Base-by-base conservation (phyloP, 331 rosid species). In the Malus hybrid region DNA sequence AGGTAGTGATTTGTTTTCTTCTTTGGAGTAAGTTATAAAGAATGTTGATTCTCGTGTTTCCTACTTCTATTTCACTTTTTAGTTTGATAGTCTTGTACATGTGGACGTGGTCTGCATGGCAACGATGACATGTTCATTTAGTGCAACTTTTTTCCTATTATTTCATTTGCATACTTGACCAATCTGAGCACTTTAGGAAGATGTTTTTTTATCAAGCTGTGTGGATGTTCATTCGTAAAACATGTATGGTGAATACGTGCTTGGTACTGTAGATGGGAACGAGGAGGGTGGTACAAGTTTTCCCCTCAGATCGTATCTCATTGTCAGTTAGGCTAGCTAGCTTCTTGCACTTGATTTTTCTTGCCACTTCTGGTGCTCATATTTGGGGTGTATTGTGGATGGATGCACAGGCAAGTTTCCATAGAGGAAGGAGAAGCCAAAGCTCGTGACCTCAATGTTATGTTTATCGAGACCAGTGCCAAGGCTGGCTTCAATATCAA, bases 401-500 rank as follows among this genome's bases (percentile, higher is more conserved):
- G 18, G 75, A 64, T 74, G 39, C 19, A 11, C 88, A 92, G 97
- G 86, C 97, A 95, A 92, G 99, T 95, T 78, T 95, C 97, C 26
- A 89, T 91, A 30, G 97, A 95, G 87, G 97, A 95, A 86, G 99
- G 89, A 65, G 99, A 95, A 87, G 97, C 89, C 48, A 95, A 92
- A 83, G 85, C 97, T 74, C 93, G 87, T 24, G 97, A 92, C 50
- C 84, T 95, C 24, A 92, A 92, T 63, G 97, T 90, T 69, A 92
- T 95, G 97, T 95, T 92, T 68, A 95, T 95, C 42, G 99, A 95
- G 86, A 93, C 99, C 50, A 95, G 99, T 89, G 99, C 97, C 73
- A 95, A 95, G 84, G 97, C 99, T 44, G 96, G 97, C 42, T 95
- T 95, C 77, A 95, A 95, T 82, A 95, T 90, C 77, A 90, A 92